phyloP scores from a whole-genome alignment of 306 rosid species.

The Alnus glutinosa region DNA sequence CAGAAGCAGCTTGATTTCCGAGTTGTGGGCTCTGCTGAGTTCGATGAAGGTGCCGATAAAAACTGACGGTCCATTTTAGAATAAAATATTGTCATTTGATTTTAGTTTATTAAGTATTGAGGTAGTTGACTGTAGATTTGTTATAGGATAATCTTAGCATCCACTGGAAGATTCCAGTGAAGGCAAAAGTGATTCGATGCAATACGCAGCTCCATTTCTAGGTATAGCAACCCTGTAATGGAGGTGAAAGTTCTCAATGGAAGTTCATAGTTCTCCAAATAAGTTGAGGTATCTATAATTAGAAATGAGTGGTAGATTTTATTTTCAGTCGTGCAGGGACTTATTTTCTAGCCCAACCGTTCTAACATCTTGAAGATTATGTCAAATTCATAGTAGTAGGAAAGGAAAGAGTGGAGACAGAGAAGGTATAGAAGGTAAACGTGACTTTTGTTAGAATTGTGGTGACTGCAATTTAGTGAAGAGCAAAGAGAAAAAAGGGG shows the following conservation, averaged over 20 bases:
- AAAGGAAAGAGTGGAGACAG: background rate
- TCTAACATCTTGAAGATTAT: background rate
- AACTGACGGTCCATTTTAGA: constrained; percentile 30
- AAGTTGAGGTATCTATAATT: too few species aligned
- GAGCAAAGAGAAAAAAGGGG: too few species aligned
- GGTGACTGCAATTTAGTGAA: too few species aligned
- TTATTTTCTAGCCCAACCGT: background rate
- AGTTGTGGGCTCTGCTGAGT: constrained; percentile 62
- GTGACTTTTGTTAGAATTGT: too few species aligned
- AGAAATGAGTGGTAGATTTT: too few species aligned
- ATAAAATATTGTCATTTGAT: background rate
- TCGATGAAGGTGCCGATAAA: constrained; percentile 97
- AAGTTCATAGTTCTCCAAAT: background rate
- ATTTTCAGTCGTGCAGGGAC: background rate
- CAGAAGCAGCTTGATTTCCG: constrained; percentile 90
- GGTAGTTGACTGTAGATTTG: background rate
- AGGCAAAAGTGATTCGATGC: background rate
- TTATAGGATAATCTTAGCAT: background rate
- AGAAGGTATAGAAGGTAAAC: background rate
- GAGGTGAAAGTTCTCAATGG: background rate
- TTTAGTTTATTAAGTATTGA: background rate
- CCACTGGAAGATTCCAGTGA: background rate
- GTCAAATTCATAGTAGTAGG: background rate
- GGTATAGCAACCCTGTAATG: background rate
- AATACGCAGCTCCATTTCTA: background rate